Evolutionary conservation across 768 basidiomycete genomes (phyloP).

Genomic region (Leccinum truebloodii): DNA sequence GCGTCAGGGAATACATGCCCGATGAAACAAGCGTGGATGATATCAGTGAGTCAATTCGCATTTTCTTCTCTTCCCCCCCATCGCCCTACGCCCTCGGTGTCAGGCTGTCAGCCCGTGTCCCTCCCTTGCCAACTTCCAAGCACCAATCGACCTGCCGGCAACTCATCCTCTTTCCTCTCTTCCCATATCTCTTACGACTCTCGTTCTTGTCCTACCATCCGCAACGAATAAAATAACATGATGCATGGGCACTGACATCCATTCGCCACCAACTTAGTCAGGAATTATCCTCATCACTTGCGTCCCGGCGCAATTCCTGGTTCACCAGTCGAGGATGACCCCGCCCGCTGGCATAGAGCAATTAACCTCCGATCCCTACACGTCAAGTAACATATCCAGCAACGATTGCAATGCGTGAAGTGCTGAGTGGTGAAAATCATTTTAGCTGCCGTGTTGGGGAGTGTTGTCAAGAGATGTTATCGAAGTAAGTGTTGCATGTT

Average conservation of each 20-base stretch:
- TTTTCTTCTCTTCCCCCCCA: constrained; percentile 26
- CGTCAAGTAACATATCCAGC: constrained; percentile 54
- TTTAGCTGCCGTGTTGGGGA: constrained; percentile 21
- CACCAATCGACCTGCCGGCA: constrained; percentile 27
- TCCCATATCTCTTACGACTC: constrained; percentile 22
- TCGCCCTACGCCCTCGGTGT: constrained; percentile 24
- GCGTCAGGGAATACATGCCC: constrained; percentile 72
- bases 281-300: constrained; percentile 89
- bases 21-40: constrained; percentile 71
- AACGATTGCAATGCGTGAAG: constrained; percentile 65
- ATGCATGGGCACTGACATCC: constrained; percentile 61
- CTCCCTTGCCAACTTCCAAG: constrained; percentile 16
- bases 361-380: constrained; percentile 43
- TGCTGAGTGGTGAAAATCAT: constrained; percentile 72
- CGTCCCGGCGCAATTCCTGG: constrained; percentile 31
- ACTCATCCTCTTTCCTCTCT: constrained; percentile 30
- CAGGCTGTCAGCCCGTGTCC: constrained; percentile 4
- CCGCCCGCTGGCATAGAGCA: background rate
- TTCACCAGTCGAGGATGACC: constrained; percentile 11
- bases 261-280: constrained; percentile 89
- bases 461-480: constrained; percentile 54
- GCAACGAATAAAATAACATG: constrained; percentile 25
- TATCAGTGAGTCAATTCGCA: constrained; percentile 67
- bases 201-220: constrained; percentile 35
- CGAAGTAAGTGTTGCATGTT: constrained; percentile 23